Evolutionary conservation across 129 eudicot genomes (phyloP).

Genomic region (Lactuca sativa): DNA sequence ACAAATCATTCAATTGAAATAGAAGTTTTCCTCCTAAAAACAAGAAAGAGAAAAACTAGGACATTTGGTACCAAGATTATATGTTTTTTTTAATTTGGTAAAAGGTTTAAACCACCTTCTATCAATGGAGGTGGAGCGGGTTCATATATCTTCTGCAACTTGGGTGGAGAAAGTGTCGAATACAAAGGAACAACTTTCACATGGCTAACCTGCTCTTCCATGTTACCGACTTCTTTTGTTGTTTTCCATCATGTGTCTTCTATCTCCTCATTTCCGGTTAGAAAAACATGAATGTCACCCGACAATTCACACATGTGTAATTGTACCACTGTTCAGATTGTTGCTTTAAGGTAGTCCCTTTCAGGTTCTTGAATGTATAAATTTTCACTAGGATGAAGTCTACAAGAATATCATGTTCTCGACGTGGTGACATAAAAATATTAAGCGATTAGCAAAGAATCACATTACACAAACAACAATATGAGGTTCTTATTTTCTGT

Average conservation of each 20-base stretch:
- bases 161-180: slow-evolving; percentile 92
- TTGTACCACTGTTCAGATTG: slow-evolving; percentile 76
- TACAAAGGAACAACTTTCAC: slow-evolving; percentile 81
- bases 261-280: slow-evolving; percentile 96
- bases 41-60: too few species aligned
- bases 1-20: too few species aligned
- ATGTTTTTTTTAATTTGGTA: too few species aligned
- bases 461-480: too few species aligned
- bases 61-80: too few species aligned
- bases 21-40: too few species aligned
- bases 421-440: too few species aligned
- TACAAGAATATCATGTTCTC: slow-evolving; percentile 45
- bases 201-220: slow-evolving; percentile 87
- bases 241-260: slow-evolving; percentile 90
- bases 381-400: slow-evolving; percentile 94
- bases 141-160: slow-evolving; percentile 97
- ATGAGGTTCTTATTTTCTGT: too few species aligned
- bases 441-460: too few species aligned
- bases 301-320: slow-evolving; percentile 81
- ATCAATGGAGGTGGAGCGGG: slow-evolving; percentile 83
- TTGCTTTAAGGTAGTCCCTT: slow-evolving; percentile 94
- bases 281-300: slow-evolving; percentile 93
- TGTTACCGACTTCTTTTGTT: slow-evolving; percentile 66
- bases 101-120: slow-evolving; percentile 49
- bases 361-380: slow-evolving; percentile 96